Evolutionary conservation across 495 filamentous ascomycete genomes (phyloP), one percentile per base, ranked within the genome.

Genomic region (Penicillium soppii): DNA sequence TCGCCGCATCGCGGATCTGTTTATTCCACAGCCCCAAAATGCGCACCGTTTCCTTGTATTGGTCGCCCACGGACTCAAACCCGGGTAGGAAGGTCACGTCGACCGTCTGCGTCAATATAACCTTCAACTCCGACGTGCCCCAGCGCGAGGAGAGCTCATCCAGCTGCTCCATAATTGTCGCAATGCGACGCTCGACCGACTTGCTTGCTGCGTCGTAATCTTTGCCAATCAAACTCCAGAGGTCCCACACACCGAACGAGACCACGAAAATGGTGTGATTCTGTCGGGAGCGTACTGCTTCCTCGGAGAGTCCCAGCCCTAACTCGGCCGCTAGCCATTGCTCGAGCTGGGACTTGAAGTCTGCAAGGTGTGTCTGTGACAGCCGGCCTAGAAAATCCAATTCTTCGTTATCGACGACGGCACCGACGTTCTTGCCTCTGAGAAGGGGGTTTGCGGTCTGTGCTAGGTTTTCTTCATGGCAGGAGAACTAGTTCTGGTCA

Each of bases 61-160:
- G 50, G n/a, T 56, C 54, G 12, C 68, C 61, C 19, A 57, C 57
- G 5, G 56, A 46, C 9, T 56, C 50, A 47, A 73, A 78, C 0
- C 69, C 74, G 0, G 77, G 78, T 17, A 80, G 58, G 54, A 81
- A 75, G 9, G 77, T 79, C 56, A 78, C 73, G 58, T 80, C 77
- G 7, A 75, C 65, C 26, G 72, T 63, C 67, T 76, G 63, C 1
- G 73, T 76, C 48, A 81, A 56, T 40, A 81, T 71, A 33, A 79
- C 57, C 44, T 78, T 75, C 23, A 77, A 53, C 32, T 74, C 61
- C n/a, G 65, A 58, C 1, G 66, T 45, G n/a, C 55, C 66, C 68
- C 68, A 75, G 20, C 54, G 48, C 19, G 69, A 56, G 26, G 69
- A 67, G 19, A 78, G 54, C 12, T 66, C 32, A 33, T 69, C 61